Evolutionary conservation across 2,329 filamentous ascomycete genomes (phyloP), one percentile per base, ranked within the genome.

Genomic region (Microascus cirrosus): DNA sequence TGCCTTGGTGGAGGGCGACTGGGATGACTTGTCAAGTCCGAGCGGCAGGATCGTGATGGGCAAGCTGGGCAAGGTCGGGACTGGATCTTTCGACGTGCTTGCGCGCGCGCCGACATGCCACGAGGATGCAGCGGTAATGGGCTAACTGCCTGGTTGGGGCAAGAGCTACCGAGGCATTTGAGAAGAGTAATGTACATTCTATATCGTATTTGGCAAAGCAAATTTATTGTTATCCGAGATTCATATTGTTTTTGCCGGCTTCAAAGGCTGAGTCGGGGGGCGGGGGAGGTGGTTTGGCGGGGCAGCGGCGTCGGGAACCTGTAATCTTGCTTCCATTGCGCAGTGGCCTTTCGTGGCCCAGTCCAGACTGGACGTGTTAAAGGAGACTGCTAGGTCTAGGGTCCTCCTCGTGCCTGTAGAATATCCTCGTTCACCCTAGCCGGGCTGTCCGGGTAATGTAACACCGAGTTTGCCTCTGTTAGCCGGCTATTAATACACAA

Each of bases 31-130:
- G 60, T 84, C 81, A 60, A 91, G 87, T 60, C 94, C 95, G 0
- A 94, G 88, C 70, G 86, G 89, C 61, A 82, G 93, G 60, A 89
- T 99, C 66, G 92, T 97, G 54, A 85, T 94, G 68, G 94, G 95
- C 18, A 83, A 84, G 66, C 77, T 94, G 60, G 87, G 90, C 54
- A 87, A 82, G 63, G 84, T 95, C 60, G 94, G 94, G 55, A 99
- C 94, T 1, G 94, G 94, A 45, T 83, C 87, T 22, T 97, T 97
- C 72, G 92, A 97, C 74, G 86, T 99, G 51, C 77, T 96, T 67
- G 84, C 83, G 4, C 74, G 73, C 59, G 74, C 84, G 59, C 80
- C 81, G 22, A 79, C 78, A 59, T 74, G 75, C 65, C 77, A 81
- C 60, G 71, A 68, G 54, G 74, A 74, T 61, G 57, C 24, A 22